Conservation (phyloP, 129 eudicot species). For the Erigeron canadensis region DNA sequence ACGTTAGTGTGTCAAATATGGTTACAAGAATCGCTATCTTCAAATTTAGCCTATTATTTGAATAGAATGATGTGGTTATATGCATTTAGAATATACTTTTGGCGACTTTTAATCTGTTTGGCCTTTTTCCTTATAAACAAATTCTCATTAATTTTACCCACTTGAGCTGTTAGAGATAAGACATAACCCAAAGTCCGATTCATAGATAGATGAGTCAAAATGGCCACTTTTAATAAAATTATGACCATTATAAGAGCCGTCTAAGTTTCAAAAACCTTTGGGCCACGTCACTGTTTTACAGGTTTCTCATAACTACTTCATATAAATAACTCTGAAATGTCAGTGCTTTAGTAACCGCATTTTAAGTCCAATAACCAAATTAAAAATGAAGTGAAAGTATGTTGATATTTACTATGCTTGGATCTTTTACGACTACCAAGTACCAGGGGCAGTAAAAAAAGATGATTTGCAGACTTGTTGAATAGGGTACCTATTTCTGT, state of each 20-base stretch:
- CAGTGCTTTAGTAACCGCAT: background rate
- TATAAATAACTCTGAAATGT: background rate
- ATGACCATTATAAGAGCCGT: background rate
- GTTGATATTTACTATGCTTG: background rate
- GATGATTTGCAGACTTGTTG: background rate
- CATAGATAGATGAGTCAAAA: too few relatives aligned
- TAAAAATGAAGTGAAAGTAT: background rate
- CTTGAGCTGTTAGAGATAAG: too few relatives aligned
- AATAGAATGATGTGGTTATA: background rate
- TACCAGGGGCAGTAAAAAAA: background rate
- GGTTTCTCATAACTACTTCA: background rate
- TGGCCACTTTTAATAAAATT: too few relatives aligned
- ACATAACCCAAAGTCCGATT: too few relatives aligned
- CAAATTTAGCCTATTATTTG: too few relatives aligned
- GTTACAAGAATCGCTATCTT: too few relatives aligned
- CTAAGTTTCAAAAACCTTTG: background rate
- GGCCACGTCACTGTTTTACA: background rate
- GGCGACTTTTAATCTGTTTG: background rate
- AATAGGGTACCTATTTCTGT: constrained; percentile 52
- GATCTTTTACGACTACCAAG: background rate
- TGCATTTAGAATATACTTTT: background rate
- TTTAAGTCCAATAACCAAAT: background rate
- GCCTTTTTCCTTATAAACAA: background rate
- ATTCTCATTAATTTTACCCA: too few relatives aligned
- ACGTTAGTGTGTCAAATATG: too few relatives aligned